These are phyloP conservation scores for Senna tora DNA, from an alignment of 306 rosid genomes.

Conservation along the genomic window DNA sequence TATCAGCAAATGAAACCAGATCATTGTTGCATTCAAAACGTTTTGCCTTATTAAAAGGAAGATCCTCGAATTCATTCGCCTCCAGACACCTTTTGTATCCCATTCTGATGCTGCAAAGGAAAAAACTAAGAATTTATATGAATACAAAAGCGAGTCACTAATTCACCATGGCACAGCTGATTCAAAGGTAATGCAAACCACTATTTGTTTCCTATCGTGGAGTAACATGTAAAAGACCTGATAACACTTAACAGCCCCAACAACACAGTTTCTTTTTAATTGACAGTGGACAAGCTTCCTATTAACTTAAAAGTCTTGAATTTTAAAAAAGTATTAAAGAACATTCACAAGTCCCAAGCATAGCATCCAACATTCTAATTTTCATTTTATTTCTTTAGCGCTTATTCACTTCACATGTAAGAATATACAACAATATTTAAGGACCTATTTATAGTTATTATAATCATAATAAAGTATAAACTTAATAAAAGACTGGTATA, in stretches of 20 bases:
- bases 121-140: background rate
- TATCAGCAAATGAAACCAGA: slow-evolving; percentile 36
- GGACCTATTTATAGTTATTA: background rate
- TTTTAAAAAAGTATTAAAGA: background rate
- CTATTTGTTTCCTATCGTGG: background rate
- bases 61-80: slow-evolving; percentile 49
- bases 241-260: background rate
- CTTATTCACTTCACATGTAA: background rate
- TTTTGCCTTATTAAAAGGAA: slow-evolving; percentile 49
- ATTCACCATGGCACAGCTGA: background rate
- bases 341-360: background rate
- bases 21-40: slow-evolving; percentile 41
- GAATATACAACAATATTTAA: no score
- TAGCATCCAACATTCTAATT: background rate
- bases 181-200: background rate
- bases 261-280: background rate
- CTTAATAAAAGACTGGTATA: background rate
- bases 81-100: slow-evolving; percentile 61
- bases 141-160: background rate
- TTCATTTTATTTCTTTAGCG: background rate
- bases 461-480: background rate
- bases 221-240: background rate
- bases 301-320: background rate
- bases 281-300: background rate
- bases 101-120: slow-evolving; percentile 47